Base-by-base conservation (phyloP, 78 protist species). In the Dictyostelium intermedium region DNA sequence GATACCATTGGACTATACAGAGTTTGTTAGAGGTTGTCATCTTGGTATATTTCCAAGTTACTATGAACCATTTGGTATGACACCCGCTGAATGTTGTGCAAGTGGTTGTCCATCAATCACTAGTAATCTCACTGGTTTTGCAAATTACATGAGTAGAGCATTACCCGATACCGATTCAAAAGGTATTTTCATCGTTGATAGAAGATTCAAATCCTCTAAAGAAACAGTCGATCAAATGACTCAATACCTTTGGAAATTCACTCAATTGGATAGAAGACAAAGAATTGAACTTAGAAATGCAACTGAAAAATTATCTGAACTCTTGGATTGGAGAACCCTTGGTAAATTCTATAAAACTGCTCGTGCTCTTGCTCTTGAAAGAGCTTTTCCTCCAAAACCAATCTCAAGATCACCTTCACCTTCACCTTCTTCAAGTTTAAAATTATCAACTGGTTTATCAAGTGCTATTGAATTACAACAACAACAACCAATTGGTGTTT, bases 41-140 rank as follows among this genome's bases (percentile, higher is more conserved):
- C 39, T 98, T 30, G 98, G 98, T 50, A 91, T 96, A 14, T 98
- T 98, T 85, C 97, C 93, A 4, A 82, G 95, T 23, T 93, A 93
- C 87, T 98, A 98, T 79, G 98, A 98, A 81, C 98, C 98, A 72
- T 96, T 95, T 96, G 97, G 97, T 14, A 79, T 84, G 69, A 96
- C 97, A 2, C 93, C 96, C 13, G 96, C 96, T 13, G 98, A 98
- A 91, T 97, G 98, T 87, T 85, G 97, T 25, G 95, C 92, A 41
- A 34, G 83, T 50, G 98, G 98, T 80, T 95, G 97, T 10, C 97
- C 98, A 35, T 84, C 96, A 10, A 82, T 97, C 74, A 97, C 98
- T 6, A 69, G 95, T 74, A 97, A 97, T 80, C 82, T 97, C 10
- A 60, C 97, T 0, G 98, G 98, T 45, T 97, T 97, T 32, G 98